Evolutionary conservation across 768 basidiomycete species (phyloP).

Genomic region (Lenzites betulinus): DNA sequence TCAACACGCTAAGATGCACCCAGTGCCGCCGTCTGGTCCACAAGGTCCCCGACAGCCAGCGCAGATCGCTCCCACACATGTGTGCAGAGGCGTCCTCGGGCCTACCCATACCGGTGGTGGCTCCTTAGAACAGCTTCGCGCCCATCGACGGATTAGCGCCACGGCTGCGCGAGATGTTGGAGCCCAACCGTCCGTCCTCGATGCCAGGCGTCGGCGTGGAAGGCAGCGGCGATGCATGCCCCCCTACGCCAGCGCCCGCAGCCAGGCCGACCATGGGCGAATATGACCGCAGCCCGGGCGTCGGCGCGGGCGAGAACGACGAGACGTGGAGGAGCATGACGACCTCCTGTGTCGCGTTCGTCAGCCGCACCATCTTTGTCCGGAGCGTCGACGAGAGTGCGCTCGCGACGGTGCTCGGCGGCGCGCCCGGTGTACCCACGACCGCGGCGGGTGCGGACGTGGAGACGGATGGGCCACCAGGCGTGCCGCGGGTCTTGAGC

Average conservation of each 20-base stretch:
- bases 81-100: background rate
- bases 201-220: conserved; percentile 22
- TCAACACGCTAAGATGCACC: no score
- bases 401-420: conserved; percentile 34
- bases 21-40: no score
- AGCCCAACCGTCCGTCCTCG: conserved; percentile 54
- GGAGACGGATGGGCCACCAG: background rate
- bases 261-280: conserved; percentile 53
- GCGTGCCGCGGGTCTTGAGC: conserved; percentile 60
- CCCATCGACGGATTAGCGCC: conserved; percentile 32
- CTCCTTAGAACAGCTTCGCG: conserved; percentile 15
- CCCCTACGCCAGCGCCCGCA: conserved; percentile 19
- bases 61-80: background rate
- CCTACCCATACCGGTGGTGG: background rate
- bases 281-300: conserved; percentile 48
- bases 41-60: background rate
- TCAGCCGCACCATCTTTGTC: conserved; percentile 72
- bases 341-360: conserved; percentile 84
- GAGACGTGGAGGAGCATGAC: conserved; percentile 86
- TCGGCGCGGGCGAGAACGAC: conserved; percentile 65
- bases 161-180: conserved; percentile 58
- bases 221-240: conserved; percentile 27
- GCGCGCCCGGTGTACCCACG: background rate
- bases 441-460: background rate
- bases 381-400: conserved; percentile 64